These are phyloP conservation scores for Crotalaria pallida DNA, from an alignment of 306 rosid genomes.

Conservation along the genomic window DNA sequence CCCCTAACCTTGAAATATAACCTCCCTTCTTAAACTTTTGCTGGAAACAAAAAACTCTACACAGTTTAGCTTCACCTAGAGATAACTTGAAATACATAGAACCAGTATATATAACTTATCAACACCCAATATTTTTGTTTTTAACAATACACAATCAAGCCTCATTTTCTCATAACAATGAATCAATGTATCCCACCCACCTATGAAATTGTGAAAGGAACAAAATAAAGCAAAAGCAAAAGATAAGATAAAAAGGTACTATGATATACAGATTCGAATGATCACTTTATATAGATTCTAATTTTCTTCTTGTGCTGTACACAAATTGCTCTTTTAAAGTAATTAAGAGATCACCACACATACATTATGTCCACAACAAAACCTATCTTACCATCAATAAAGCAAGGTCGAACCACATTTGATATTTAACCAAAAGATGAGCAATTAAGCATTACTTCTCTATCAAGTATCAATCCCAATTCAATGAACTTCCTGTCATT, in stretches of 20 bases:
- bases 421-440: background rate
- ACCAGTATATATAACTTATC: background rate
- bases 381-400: slow-evolving; percentile 7
- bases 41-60: too few relatives aligned
- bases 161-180: background rate
- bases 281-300: slow-evolving; percentile 3
- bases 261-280: background rate
- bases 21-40: too few relatives aligned
- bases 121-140: background rate
- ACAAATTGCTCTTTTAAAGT: slow-evolving; percentile 17
- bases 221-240: background rate
- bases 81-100: background rate
- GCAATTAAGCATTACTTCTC: background rate
- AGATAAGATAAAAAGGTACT: background rate
- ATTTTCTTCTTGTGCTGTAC: slow-evolving; percentile 4
- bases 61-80: too few relatives aligned
- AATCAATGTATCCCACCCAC: background rate
- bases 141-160: background rate
- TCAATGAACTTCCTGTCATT: background rate
- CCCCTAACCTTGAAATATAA: too few relatives aligned
- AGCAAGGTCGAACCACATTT: slow-evolving; percentile 1
- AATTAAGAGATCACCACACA: slow-evolving; percentile 10
- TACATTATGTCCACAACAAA: background rate
- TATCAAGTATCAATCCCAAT: background rate
- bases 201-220: background rate